These are phyloP conservation scores for Iberis pinnata DNA, from an alignment of 345 rosid species.

Conservation along the genomic window DNA sequence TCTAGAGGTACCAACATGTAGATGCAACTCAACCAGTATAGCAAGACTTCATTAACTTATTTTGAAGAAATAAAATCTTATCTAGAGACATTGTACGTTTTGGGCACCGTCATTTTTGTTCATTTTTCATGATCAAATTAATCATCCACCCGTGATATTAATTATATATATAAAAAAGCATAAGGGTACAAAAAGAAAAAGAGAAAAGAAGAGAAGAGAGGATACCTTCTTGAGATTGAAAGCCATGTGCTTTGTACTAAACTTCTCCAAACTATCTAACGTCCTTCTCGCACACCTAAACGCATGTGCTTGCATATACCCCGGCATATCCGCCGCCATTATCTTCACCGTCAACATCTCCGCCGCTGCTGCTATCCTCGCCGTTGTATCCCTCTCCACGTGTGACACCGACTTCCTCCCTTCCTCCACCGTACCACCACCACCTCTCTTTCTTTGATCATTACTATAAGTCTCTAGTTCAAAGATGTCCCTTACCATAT, in stretches of 20 bases:
- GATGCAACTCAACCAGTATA: too few species aligned
- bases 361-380: constrained; percentile 54
- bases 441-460: constrained; percentile 14
- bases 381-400: constrained; percentile 52
- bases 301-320: constrained; percentile 85
- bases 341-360: constrained; percentile 78
- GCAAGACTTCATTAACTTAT: too few species aligned
- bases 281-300: constrained; percentile 70
- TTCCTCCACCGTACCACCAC: constrained; percentile 32
- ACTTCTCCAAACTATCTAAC: constrained; percentile 62
- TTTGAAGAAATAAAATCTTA: too few species aligned
- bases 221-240: constrained; percentile 77
- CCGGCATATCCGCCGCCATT: constrained; percentile 78
- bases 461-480: constrained; percentile 23
- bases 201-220: neutral
- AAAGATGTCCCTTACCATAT: constrained; percentile 14
- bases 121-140: neutral
- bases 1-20: too few species aligned
- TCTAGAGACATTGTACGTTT: neutral
- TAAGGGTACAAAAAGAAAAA: constrained; percentile 1
- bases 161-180: neutral
- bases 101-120: constrained; percentile 4
- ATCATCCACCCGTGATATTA: neutral
- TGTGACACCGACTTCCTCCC: constrained; percentile 79
- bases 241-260: constrained; percentile 80